Conservation (phyloP, 2,329 filamentous ascomycete genomes). For the Magnaporthiopsis incrustans region DNA sequence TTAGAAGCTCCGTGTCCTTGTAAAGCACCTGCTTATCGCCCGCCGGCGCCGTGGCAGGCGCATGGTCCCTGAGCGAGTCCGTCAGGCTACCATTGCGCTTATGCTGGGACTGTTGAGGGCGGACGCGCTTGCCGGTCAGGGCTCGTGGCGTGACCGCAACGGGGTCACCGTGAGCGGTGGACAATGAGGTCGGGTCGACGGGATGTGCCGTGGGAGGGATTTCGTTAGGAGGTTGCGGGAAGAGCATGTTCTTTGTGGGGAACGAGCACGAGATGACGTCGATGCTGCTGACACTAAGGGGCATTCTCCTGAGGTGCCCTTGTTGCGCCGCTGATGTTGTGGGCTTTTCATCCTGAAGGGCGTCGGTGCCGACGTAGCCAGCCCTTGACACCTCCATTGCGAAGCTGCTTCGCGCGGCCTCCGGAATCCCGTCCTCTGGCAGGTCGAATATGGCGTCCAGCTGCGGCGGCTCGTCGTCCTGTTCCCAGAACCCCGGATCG, state of each 20-base stretch:
- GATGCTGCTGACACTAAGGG: constrained; percentile 49
- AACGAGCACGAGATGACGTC: constrained; percentile 59
- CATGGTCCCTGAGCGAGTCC: constrained; percentile 71
- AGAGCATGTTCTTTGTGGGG: constrained; percentile 41
- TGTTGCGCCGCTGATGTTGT: constrained; percentile 30
- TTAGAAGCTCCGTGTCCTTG: constrained; percentile 49
- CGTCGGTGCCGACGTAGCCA: constrained; percentile 39
- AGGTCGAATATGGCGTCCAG: constrained; percentile 31
- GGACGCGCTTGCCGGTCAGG: constrained; percentile 50
- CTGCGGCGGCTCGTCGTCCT: constrained; percentile 38
- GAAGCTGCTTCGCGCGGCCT: constrained; percentile 28
- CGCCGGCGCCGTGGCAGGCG: constrained; percentile 29
- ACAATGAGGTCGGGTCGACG: constrained; percentile 42
- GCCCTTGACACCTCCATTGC: constrained; percentile 38
- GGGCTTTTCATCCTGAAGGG: constrained; percentile 34
- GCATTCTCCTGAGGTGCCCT: constrained; percentile 17
- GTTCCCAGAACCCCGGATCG: constrained; percentile 47
- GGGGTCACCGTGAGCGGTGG: constrained; percentile 32
- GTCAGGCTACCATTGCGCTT: constrained; percentile 83
- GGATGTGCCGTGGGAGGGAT: constrained; percentile 47
- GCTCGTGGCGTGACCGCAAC: constrained; percentile 52
- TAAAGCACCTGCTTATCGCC: constrained; percentile 38
- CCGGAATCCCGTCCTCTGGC: constrained; percentile 17
- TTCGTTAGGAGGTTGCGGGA: constrained; percentile 28
- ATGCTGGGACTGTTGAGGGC: constrained; percentile 51